Base-by-base conservation (phyloP, 768 basidiomycete species). In the Megacollybia marginata region DNA sequence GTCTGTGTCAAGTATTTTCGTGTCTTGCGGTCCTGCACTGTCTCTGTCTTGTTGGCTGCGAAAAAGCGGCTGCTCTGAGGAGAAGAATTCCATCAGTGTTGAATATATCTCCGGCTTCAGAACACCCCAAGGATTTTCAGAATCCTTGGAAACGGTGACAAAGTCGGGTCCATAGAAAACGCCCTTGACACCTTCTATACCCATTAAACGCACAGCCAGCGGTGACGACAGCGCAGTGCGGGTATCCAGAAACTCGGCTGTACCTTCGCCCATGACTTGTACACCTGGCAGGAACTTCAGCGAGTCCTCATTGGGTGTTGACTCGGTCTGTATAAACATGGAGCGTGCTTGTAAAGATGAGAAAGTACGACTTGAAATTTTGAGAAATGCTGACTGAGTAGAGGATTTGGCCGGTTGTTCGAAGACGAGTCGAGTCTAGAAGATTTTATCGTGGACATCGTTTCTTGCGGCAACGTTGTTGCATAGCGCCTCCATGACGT, bases 251-350 rank as follows among this genome's bases (percentile, higher is more conserved):
- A 99, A 97, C 66, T 99, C 96, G 7, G 93, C 92, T 1, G 88
- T 88, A 42, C 92, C 92, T 20, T 82, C 79, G 36, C 79, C 80
- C 83, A 96, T 92, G 28, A 99, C 93, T 28, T 82, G 65, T 19
- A 84, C 75, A 0, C 96, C 96, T 1, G 95, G 96, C 51, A 99
- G 92, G 69, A 99, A 99, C 66, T 99, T 98, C 47, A 99, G 79
- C 1, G 94, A 95, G 63, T 97, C 92, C 32, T 92, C 90, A 64
- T 99, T 99, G 0, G 96, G 96, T 0, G 96, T 99, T 9, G 84
- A 82, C 69, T 97, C 94, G 5, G 95, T 98, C 69, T 99, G 96
- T 50, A 98, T 96, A 72, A 98, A 98, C 94, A 97, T 95, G 48
- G 87, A 85, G 19, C 93, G 82, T 33, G 69, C 88, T 91, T 52